Base-by-base conservation (phyloP, 345 rosid species). In the Boechera stricta region DNA sequence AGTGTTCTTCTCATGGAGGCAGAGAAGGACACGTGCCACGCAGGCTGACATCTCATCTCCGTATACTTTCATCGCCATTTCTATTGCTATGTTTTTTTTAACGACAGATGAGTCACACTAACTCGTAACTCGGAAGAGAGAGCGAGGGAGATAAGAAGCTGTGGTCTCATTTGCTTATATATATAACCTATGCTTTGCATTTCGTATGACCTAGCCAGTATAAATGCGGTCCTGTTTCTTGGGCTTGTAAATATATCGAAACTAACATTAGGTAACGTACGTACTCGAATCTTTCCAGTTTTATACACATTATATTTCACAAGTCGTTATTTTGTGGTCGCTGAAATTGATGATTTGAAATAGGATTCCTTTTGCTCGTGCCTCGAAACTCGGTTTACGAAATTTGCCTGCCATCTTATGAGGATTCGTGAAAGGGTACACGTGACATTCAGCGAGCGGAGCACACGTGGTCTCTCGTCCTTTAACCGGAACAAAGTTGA, bases 31-130 rank as follows among this genome's bases (percentile, higher is more conserved):
- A 31, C 87, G 87, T 2, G 89, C 57, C 45, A 92, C 88, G 95
- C 86, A 83, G 1, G 89, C 82, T 26, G 95, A 93, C 88, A 88
- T 80, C 39, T 86, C 79, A n/a, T 83, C 64, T 69, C 98, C 98
- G 51, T 90, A 58, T 74, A 92, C 59, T 86, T 86, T 92, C 35
- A 90, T 69, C 64, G 70, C 88, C 95, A 85, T 88, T 79, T 48
- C 12, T 42, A 10, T 45, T 7, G 29, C 24, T 28, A 28, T 6
- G 9, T 18, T 2, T 9, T 54, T 18, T 7, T 6, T 16, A 21
- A 49, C 3, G 9, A 26, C 33, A 21, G 16, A 18, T 7, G 18
- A 24, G 16, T 45, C 24, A 29, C 64, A 39, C 52, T 38, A 29
- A 56, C 60, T 52, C 13, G 68, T 38, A 29, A 56, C 60, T 52